Percentiles rank a stretch among this genome's conserved stretches.
phyloP scores from a whole-genome alignment of 129 eudicot species.

The Lactuca saligna region DNA sequence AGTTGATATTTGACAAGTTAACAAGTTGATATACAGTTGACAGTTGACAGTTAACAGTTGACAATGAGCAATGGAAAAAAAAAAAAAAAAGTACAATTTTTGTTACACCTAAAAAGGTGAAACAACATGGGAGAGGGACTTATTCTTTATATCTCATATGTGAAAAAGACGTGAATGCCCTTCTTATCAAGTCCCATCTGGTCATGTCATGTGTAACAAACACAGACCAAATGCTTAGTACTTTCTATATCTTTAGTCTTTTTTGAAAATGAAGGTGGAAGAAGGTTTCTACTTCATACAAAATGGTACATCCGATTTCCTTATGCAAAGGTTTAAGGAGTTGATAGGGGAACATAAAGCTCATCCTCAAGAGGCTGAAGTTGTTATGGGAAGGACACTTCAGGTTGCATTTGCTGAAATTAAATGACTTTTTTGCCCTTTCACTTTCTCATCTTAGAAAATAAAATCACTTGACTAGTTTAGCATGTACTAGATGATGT shows the following conservation, averaged over 20 bases:
- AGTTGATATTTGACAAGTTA: too few relatives aligned
- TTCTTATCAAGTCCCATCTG: background rate
- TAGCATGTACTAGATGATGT: background rate
- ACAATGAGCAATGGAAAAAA: too few relatives aligned
- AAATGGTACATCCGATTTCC: slow-evolving; percentile 45
- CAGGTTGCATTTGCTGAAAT: slow-evolving; percentile 38
- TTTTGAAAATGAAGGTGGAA: slow-evolving; percentile 56
- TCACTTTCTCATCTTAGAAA: background rate
- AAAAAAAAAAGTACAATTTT: too few relatives aligned
- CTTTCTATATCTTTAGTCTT: too few relatives aligned
- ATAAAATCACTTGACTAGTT: background rate
- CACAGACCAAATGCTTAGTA: background rate
- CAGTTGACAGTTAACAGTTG: too few relatives aligned
- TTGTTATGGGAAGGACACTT: slow-evolving; percentile 89
- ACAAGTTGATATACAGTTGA: too few relatives aligned
- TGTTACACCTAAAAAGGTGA: too few relatives aligned
- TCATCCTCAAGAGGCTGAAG: slow-evolving; percentile 64
- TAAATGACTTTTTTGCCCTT: background rate
- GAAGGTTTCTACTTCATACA: slow-evolving; percentile 82
- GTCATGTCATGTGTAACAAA: background rate
- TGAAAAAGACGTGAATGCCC: background rate
- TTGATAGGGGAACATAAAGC: slow-evolving; percentile 57
- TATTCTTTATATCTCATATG: too few relatives aligned
- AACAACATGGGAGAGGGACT: too few relatives aligned
- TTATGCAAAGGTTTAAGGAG: slow-evolving; percentile 59